phyloP scores from a whole-genome alignment of 805 yeast genomes.

The Candida bentonensis region DNA sequence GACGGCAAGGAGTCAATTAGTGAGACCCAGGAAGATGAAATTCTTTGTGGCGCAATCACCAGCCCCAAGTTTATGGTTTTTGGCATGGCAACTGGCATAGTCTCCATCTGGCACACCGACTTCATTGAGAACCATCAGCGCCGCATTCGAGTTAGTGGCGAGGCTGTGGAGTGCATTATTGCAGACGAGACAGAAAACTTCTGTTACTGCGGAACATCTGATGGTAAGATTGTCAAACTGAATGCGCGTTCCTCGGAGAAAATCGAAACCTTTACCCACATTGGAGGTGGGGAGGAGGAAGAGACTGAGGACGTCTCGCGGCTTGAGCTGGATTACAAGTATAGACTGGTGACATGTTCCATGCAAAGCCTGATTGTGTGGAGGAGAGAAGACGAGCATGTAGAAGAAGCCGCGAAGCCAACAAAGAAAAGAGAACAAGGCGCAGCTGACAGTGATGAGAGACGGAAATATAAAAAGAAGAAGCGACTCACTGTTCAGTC shows the following conservation, averaged over 20 bases:
- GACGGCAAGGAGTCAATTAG: constrained; percentile 43
- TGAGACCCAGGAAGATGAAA: constrained; percentile 89
- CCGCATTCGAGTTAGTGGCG: constrained; percentile 55
- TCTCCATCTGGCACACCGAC: constrained; percentile 75
- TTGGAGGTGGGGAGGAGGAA: too few relatives aligned
- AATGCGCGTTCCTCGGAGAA: constrained; percentile 52
- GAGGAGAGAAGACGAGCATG: constrained; percentile 25
- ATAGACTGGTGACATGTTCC: constrained; percentile 68
- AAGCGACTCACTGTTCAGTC: constrained; percentile 2
- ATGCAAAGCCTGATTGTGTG: constrained; percentile 73
- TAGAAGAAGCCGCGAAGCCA: constrained; percentile 6
- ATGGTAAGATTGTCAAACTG: constrained; percentile 57
- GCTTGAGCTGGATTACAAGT: constrained; percentile 69
- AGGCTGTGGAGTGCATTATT: constrained; percentile 57
- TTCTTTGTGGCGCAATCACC: constrained; percentile 57
- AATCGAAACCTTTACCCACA: constrained; percentile 52
- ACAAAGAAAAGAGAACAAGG: constrained; percentile 4
- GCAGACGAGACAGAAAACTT: constrained; percentile 29
- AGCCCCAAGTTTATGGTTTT: constrained; percentile 54
- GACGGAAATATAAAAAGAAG: constrained; percentile 4
- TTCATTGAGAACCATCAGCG: constrained; percentile 54
- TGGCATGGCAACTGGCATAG: constrained; percentile 84
- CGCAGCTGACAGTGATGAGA: constrained; percentile 5
- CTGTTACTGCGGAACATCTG: constrained; percentile 44
- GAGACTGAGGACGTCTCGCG: constrained; percentile 57